These are phyloP conservation scores for Trichomonas vaginalis DNA, from an alignment of 208 protist species.

Conservation along the genomic window DNA sequence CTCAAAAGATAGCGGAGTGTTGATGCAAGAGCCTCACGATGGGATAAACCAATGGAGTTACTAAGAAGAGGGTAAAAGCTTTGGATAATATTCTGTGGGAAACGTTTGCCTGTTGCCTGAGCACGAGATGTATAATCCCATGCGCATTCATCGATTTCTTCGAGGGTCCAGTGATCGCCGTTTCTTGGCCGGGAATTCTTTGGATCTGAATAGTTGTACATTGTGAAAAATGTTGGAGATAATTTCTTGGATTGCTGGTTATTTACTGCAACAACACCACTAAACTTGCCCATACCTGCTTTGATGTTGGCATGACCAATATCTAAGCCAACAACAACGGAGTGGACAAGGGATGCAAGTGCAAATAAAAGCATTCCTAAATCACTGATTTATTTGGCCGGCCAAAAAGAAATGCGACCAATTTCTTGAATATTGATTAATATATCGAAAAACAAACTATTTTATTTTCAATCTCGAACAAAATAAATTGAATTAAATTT, in stretches of 20 bases:
- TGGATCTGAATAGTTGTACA: not conserved
- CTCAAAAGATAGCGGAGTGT: not conserved
- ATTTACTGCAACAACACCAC: not conserved
- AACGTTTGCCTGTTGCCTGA: not conserved
- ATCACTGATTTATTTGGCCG: not conserved
- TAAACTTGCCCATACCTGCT: not conserved
- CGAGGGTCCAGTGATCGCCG: not conserved
- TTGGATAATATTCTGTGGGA: not conserved
- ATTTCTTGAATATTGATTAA: too few relatives aligned
- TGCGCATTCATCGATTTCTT: not conserved
- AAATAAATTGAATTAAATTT: too few relatives aligned
- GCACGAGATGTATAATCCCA: not conserved
- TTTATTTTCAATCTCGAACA: too few relatives aligned
- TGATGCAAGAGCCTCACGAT: not conserved
- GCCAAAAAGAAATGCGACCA: too few relatives aligned
- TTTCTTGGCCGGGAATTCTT: not conserved
- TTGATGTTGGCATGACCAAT: not conserved
- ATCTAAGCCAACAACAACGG: not conserved
- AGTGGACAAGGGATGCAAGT: not conserved
- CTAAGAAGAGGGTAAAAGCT: not conserved
- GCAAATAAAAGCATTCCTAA: not conserved
- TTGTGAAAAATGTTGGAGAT: not conserved
- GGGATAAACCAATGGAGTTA: not conserved
- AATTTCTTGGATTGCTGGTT: not conserved
- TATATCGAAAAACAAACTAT: too few relatives aligned